Base-by-base conservation (phyloP, 2,329 filamentous ascomycete species). In the Grosmannia huntii region DNA sequence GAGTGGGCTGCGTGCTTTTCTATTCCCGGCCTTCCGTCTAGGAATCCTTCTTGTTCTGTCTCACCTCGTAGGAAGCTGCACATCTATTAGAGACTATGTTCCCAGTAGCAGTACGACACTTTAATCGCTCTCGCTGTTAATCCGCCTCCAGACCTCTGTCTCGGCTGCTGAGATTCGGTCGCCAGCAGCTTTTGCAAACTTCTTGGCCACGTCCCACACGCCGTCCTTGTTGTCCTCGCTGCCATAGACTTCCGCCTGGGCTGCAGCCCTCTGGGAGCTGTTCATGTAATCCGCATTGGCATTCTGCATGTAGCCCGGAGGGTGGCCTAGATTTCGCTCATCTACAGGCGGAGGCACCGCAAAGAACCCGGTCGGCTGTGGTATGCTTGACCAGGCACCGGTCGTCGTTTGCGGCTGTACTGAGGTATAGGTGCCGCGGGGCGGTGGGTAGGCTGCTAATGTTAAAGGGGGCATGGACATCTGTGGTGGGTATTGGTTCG, bases 121-220 rank as follows among this genome's bases (percentile, higher is more conserved):
- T 65, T 73, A 78, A 53, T 78, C 73, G 70, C 81, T 16, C 36
- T 38, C 36, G 36, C 36, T 82, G 69, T 82, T 84, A 66, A 85
- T 81, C 66, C 75, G 77, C 69, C 76, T 78, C 82, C 82, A 85
- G 27, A 85, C 76, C 68, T 84, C 80, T 55, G 71, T 73, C 71
- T 85, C 82, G 16, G 80, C 81, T 16, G 76, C 78, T 10, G 76
- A 78, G 31, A 85, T 68, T 66, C 76, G 80, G 61, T 77, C 76
- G 55, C 82, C 81, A 7, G 81, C 82, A 38, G 75, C 75, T 60
- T 75, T 71, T 52, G 78, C 80, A 73, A 79, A 76, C 67, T 80
- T 82, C 72, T 79, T 82, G 12, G 80, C 80, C 53, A 76, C 69
- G 58, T 73, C 74, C 79, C 79, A 82, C 6, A 82, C 69, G 27